These are phyloP conservation scores for Quercus engelmannii DNA, from an alignment of 306 rosid species.

Conservation along the genomic window DNA sequence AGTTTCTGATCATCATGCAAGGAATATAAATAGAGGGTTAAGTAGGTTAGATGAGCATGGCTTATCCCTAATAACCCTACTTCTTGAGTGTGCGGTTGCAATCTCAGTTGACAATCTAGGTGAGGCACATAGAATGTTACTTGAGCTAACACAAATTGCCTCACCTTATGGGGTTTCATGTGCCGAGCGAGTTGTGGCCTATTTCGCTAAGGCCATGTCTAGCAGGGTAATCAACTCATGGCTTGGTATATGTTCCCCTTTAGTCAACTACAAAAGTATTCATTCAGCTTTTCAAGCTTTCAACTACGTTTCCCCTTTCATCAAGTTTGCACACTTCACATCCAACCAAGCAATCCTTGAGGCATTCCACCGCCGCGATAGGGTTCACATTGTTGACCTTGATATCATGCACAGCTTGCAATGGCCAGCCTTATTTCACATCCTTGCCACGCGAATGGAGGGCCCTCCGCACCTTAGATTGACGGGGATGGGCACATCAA, in stretches of 20 bases:
- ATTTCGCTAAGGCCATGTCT: constrained; percentile 74
- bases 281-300: constrained; percentile 65
- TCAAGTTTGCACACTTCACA: constrained; percentile 83
- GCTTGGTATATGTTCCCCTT: constrained; percentile 59
- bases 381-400: constrained; percentile 69
- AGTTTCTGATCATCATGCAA: constrained; percentile 5
- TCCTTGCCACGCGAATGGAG: constrained; percentile 60
- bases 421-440: constrained; percentile 89
- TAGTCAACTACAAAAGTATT: constrained; percentile 48
- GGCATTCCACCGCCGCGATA: constrained; percentile 46
- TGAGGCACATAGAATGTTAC: constrained; percentile 68
- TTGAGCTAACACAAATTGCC: constrained; percentile 62
- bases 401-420: constrained; percentile 92
- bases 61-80: constrained; percentile 53
- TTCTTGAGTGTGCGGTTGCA: constrained; percentile 78
- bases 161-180: constrained; percentile 77
- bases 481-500: constrained; percentile 68
- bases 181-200: constrained; percentile 75
- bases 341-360: constrained; percentile 88
- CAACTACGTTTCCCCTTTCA: constrained; percentile 73
- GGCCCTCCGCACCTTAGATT: constrained; percentile 58
- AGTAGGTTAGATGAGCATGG: constrained; percentile 33
- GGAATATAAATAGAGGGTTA: constrained; percentile 2
- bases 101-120: constrained; percentile 70
- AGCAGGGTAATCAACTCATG: constrained; percentile 70